Evolutionary conservation across 1,284 basidiomycete genomes (phyloP), one percentile per base, ranked within the genome.

Genomic region (Fistulinella staudtii): DNA sequence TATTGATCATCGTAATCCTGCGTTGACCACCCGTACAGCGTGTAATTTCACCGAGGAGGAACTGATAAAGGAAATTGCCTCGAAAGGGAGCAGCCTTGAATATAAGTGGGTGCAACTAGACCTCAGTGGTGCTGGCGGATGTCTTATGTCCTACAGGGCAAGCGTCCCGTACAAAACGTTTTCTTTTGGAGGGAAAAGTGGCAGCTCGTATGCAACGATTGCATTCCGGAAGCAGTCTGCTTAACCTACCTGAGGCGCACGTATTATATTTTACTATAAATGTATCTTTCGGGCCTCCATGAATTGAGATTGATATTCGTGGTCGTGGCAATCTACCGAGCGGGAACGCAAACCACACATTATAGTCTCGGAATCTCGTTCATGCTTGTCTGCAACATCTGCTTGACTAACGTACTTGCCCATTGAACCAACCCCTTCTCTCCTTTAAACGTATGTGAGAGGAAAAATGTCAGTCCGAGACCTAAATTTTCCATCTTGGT

Each of bases 41-140:
- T 94, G 92, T 61, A 95, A 95, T 61, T 95, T 93, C 60, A 95
- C 92, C 0, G 82, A 90, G 53, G 77, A 82, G 0, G 93, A 95
- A 59, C 65, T 95, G 29, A 77, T 72, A 49, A 56, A 67, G 2
- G 74, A 64, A 36, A 92, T 93, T 56, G 67, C 64, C 4, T 70
- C 64, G 2, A 54, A 63, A 8, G 73, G 69, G 9, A 77, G 77
- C 10, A 72, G 74, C 10, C 60, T 89, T 21, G 47, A 59, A 21
- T 87, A 80, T 57, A 79, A 83, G 86, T 89, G 54, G 53, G 82
- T 70, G 11, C 17, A 24, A 17, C 20, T n/a, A 8, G 15, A 4
- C 33, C 27, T 36, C 14, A 20, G 22, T 5, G 4, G 20, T 8
- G 20, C 23, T 17, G 9, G 3, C 10, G 3, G 6, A 22, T 15